phyloP scores from a whole-genome alignment of 208 protist species.

The Acanthamoeba lenticulata region DNA sequence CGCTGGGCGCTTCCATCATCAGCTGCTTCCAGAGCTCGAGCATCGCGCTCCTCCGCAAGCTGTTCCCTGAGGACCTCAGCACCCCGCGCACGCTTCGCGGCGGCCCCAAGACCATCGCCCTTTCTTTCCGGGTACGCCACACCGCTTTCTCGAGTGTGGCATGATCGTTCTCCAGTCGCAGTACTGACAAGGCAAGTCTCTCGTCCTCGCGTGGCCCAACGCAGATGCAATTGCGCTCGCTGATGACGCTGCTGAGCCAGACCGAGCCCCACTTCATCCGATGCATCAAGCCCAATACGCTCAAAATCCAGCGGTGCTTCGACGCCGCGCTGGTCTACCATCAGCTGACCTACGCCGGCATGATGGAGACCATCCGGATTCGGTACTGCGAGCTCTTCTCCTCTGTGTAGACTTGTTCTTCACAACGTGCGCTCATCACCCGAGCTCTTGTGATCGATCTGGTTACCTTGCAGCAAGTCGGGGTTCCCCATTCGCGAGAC shows the following conservation, averaged over 20 bases:
- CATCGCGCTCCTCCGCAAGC: background rate
- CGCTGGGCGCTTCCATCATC: conserved; percentile 69
- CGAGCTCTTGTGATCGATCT: too few species aligned
- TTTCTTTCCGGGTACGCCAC: too few species aligned
- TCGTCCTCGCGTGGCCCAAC: conserved; percentile 56
- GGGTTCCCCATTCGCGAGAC: conserved; percentile 70
- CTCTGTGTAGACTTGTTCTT: too few species aligned
- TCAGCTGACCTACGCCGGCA: conserved; percentile 76
- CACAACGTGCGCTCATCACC: too few species aligned
- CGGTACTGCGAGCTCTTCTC: background rate
- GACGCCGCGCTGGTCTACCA: background rate
- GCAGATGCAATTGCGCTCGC: conserved; percentile 74
- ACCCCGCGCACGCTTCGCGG: too few species aligned
- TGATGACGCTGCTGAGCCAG: conserved; percentile 48
- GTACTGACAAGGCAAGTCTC: background rate
- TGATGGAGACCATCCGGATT: conserved; percentile 78
- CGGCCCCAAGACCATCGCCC: too few species aligned
- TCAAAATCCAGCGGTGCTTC: background rate
- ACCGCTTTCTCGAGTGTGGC: too few species aligned
- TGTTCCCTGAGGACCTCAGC: too few species aligned
- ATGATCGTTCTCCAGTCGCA: too few species aligned
- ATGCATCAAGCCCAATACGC: conserved; percentile 92
- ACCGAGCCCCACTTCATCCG: conserved; percentile 95
- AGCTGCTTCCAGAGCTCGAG: conserved; percentile 89
- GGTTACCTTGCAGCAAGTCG: background rate